Evolutionary conservation across 164 flowering plant genomes (phyloP), one percentile per base, ranked within the genome.

Genomic region (Stephania japonica): DNA sequence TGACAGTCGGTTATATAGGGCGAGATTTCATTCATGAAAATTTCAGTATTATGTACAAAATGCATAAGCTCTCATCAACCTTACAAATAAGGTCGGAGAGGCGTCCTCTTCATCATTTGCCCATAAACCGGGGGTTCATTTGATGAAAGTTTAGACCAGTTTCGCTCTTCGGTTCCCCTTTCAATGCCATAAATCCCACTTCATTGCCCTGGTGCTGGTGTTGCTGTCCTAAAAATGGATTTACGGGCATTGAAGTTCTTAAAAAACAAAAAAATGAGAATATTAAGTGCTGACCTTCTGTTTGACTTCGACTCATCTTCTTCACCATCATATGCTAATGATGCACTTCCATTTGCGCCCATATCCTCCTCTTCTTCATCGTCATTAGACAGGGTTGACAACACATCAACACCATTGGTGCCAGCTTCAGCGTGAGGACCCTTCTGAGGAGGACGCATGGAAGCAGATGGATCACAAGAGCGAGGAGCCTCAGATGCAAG

Each of bases 241-340:
- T 82, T 23, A 82, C 61, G 88, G 77, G 10, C 85, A 85, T 65
- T 84, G 71, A 6, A 1, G 87, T n/a, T n/a, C n/a, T n/a, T n/a
- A n/a, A n/a, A n/a, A n/a, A n/a, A n/a, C n/a, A n/a, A n/a, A n/a
- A n/a, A n/a, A n/a, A n/a, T n/a, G n/a, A n/a, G n/a, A n/a, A n/a
- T n/a, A n/a, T n/a, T n/a, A 67, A 38, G 64, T 18, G 73, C 8
- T 25, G 69, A 91, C 98, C 98, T 90, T 86, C 97, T 87, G 74
- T 93, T 93, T 18, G 97, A 90, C 78, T 93, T 97, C 0, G 93
- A 86, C 75, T 93, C 98, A 80, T 93, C 96, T 72, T 85, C 97
- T 79, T 91, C 96, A 12, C 84, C 94, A 67, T 91, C 97, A 78
- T 80, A 77, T 47, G 83, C 91, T 68, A 89, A 74, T 63, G 97